Conservation (phyloP, 108 stramenopile genomes). For the Cyclostephanos invisitatus region DNA sequence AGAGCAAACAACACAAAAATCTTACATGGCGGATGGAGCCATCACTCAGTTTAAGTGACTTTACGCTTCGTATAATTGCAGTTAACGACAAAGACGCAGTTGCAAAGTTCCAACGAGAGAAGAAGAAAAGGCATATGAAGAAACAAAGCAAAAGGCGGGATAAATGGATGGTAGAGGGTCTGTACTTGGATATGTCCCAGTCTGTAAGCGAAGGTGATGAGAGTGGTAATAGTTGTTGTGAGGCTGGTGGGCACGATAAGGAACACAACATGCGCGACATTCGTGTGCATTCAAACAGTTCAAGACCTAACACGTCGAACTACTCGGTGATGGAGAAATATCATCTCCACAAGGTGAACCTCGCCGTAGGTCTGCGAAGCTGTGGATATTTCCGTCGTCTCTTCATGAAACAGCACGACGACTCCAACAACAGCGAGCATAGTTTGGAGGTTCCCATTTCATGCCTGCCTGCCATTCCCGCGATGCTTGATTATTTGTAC, state of each 20-base stretch:
- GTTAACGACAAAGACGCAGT: slow-evolving; percentile 41
- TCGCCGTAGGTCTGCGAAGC: slow-evolving; percentile 56
- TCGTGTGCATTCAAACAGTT: neutral
- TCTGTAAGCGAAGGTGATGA: slow-evolving; percentile 28
- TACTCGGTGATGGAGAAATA: slow-evolving; percentile 28
- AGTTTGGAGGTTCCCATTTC: slow-evolving; percentile 36
- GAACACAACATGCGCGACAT: neutral
- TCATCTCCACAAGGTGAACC: slow-evolving; percentile 56
- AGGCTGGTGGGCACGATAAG: neutral
- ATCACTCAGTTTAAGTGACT: slow-evolving; percentile 53
- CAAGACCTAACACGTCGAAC: slow-evolving; percentile 1
- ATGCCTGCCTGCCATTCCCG: slow-evolving; percentile 33
- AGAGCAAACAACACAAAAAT: slow-evolving; percentile 5
- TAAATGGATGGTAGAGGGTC: slow-evolving; percentile 43
- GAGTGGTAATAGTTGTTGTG: neutral
- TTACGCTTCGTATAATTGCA: slow-evolving; percentile 48
- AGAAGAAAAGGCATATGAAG: neutral
- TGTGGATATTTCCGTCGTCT: slow-evolving; percentile 57
- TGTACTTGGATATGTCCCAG: slow-evolving; percentile 39
- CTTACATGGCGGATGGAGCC: slow-evolving; percentile 63
- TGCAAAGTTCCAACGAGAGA: slow-evolving; percentile 9
- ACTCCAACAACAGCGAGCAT: slow-evolving; percentile 18
- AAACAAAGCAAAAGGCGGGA: slow-evolving; percentile 24
- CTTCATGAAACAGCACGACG: slow-evolving; percentile 16
- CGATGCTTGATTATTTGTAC: slow-evolving; percentile 44